A percentile compares a stretch with the other conserved stretches of the same genome.
Evolutionary conservation across 306 rosid genomes (phyloP).

Genomic region (Citrullus colocynthis): DNA sequence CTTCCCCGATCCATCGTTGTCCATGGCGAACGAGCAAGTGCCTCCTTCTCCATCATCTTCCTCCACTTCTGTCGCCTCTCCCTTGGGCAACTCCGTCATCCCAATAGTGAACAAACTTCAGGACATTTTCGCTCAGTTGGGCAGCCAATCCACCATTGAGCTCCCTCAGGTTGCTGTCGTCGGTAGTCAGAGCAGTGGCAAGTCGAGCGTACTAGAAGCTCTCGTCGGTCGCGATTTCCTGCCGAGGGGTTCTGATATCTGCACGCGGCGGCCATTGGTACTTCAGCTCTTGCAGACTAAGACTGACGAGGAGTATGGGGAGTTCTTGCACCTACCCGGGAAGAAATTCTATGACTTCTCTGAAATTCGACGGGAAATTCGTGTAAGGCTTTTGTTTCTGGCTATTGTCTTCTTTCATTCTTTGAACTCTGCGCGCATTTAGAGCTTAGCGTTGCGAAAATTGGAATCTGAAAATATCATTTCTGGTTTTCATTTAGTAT

Average conservation of each 20-base stretch:
- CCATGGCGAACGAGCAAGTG: slow-evolving; percentile 71
- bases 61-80: slow-evolving; percentile 29
- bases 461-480: background rate
- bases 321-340: slow-evolving; percentile 83
- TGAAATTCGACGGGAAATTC: slow-evolving; percentile 88
- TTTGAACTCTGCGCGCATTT: background rate
- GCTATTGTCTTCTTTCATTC: background rate
- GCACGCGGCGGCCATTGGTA: slow-evolving; percentile 86
- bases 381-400: slow-evolving; percentile 25
- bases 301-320: slow-evolving; percentile 79
- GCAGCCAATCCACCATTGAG: slow-evolving; percentile 84
- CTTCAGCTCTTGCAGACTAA: slow-evolving; percentile 85
- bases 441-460: background rate
- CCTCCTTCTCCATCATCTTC: slow-evolving; percentile 20
- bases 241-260: slow-evolving; percentile 85
- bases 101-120: slow-evolving; percentile 85
- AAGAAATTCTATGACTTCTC: slow-evolving; percentile 66
- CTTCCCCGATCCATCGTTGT: slow-evolving; percentile 6
- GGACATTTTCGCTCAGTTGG: slow-evolving; percentile 85
- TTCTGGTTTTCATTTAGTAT: background rate
- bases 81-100: slow-evolving; percentile 76
- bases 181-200: slow-evolving; percentile 98
- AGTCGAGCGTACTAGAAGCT: slow-evolving; percentile 95
- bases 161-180: slow-evolving; percentile 97
- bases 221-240: slow-evolving; percentile 95